phyloP scores from a whole-genome alignment of 805 yeast genomes.

The Wickerhamomyces bisporus region DNA sequence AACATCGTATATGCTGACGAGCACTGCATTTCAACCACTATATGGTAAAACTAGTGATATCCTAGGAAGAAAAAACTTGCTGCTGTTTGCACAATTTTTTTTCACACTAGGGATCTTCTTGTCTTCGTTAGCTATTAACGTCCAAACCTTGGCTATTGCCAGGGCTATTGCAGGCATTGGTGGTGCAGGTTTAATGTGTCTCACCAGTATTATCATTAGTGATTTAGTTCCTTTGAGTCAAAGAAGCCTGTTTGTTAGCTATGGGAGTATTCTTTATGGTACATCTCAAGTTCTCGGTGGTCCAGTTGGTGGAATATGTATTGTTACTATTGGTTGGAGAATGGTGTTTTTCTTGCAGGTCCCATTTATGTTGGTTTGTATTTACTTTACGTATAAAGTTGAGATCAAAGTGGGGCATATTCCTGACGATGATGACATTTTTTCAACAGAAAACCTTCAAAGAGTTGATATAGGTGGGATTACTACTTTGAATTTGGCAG shows the following conservation, averaged over 20 bases:
- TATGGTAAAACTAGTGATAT: slow-evolving; percentile 70
- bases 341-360: slow-evolving; percentile 39
- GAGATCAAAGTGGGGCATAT: slow-evolving; percentile 28
- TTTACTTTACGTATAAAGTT: slow-evolving; percentile 23
- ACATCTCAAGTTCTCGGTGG: slow-evolving; percentile 40
- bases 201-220: slow-evolving; percentile 47
- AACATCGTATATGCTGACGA: slow-evolving; percentile 61
- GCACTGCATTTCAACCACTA: slow-evolving; percentile 69
- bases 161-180: slow-evolving; percentile 58
- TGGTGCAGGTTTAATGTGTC: slow-evolving; percentile 48
- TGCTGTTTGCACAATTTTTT: slow-evolving; percentile 38
- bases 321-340: slow-evolving; percentile 38
- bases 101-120: slow-evolving; percentile 40
- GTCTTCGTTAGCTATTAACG: slow-evolving; percentile 36
- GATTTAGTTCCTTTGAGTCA: slow-evolving; percentile 51
- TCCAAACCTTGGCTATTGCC: slow-evolving; percentile 41
- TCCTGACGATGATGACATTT: slow-evolving; percentile 24
- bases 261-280: slow-evolving; percentile 35
- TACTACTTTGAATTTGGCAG: slow-evolving; percentile 27
- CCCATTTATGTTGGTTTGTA: slow-evolving; percentile 28
- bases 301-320: slow-evolving; percentile 36
- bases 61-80: slow-evolving; percentile 44
- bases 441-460: slow-evolving; percentile 27
- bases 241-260: slow-evolving; percentile 51
- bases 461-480: slow-evolving; percentile 40